These are phyloP conservation scores for Papiliotrema fonsecae DNA, from an alignment of 1,284 basidiomycete genomes.

Conservation along the genomic window DNA sequence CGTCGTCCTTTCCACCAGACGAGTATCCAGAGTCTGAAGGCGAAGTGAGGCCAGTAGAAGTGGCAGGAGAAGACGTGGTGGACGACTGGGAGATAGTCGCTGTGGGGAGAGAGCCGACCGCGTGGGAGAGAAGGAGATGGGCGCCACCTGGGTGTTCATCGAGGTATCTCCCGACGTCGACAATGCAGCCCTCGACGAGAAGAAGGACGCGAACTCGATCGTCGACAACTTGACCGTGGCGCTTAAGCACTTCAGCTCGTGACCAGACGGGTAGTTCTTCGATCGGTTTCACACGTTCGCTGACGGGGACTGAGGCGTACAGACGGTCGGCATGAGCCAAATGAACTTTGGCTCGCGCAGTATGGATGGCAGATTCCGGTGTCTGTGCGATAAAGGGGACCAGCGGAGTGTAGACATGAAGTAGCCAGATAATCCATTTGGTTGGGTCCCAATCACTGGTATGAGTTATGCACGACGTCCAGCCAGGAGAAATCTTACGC, in stretches of 20 bases:
- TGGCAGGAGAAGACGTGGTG: slow-evolving; percentile 11
- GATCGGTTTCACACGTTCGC: slow-evolving; percentile 15
- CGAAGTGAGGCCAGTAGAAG: slow-evolving; percentile 1
- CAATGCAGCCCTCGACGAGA: slow-evolving; percentile 59
- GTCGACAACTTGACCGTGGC: slow-evolving; percentile 45
- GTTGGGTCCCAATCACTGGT: slow-evolving; percentile 71
- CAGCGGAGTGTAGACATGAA: slow-evolving; percentile 57
- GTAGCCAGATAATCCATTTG: slow-evolving; percentile 65
- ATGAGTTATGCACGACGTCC: background rate
- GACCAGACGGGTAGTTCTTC: slow-evolving; percentile 33
- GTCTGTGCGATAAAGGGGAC: slow-evolving; percentile 54
- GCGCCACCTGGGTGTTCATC: slow-evolving; percentile 54
- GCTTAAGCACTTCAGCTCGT: slow-evolving; percentile 24
- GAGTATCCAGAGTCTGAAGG: slow-evolving; percentile 27
- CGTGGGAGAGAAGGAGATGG: slow-evolving; percentile 18
- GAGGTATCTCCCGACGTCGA: slow-evolving; percentile 63
- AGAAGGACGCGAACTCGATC: slow-evolving; percentile 52
- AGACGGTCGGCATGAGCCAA: slow-evolving; percentile 46
- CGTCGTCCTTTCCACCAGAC: slow-evolving; percentile 11
- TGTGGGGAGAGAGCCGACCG: slow-evolving; percentile 11
- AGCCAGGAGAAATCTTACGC: slow-evolving; percentile 17
- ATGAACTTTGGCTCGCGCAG: slow-evolving; percentile 58
- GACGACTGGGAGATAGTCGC: background rate
- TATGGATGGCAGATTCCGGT: slow-evolving; percentile 57
- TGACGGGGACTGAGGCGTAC: slow-evolving; percentile 16